phyloP scores from a whole-genome alignment of 106 monocot species.

The Ottelia alismoides region DNA sequence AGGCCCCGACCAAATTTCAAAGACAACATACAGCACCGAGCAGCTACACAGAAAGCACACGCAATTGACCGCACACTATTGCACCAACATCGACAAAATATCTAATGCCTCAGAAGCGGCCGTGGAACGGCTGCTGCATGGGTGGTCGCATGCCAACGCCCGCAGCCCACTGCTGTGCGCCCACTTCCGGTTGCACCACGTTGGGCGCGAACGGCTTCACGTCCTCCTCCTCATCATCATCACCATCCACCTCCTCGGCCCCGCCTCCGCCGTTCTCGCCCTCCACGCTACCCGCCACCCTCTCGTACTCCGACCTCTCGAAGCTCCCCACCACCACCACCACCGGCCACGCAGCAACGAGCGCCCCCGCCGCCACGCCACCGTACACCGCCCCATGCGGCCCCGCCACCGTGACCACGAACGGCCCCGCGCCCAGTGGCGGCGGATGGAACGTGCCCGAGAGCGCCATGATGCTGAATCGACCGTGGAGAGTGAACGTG shows the following conservation, averaged over 20 bases:
- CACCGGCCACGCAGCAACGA: slow-evolving; percentile 2
- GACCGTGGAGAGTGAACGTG: slow-evolving; percentile 22
- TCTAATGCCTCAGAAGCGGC: too few species aligned
- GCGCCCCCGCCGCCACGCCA: slow-evolving; percentile 1
- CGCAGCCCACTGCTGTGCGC: too few species aligned
- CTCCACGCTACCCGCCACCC: background rate
- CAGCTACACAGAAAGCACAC: too few species aligned
- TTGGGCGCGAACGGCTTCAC: too few species aligned
- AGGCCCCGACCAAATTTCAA: too few species aligned
- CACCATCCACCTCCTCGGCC: background rate
- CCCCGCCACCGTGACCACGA: slow-evolving; percentile 12
- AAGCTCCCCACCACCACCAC: slow-evolving; percentile 7
- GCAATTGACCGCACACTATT: too few species aligned
- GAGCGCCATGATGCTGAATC: slow-evolving; percentile 37
- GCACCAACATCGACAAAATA: too few species aligned
- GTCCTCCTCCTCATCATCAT: too few species aligned
- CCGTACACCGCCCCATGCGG: slow-evolving; percentile 11
- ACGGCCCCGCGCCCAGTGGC: background rate
- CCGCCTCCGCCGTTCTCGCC: background rate
- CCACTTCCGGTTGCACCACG: too few species aligned
- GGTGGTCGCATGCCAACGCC: too few species aligned
- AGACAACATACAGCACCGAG: too few species aligned
- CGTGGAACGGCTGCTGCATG: too few species aligned
- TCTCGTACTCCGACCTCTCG: slow-evolving; percentile 4
- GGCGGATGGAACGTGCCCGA: slow-evolving; percentile 25